Percentiles rank a stretch among this genome's conserved stretches.
These are phyloP conservation scores for Phyllachora maydis DNA, from an alignment of 2,329 filamentous ascomycete species.

Conservation along the genomic window DNA sequence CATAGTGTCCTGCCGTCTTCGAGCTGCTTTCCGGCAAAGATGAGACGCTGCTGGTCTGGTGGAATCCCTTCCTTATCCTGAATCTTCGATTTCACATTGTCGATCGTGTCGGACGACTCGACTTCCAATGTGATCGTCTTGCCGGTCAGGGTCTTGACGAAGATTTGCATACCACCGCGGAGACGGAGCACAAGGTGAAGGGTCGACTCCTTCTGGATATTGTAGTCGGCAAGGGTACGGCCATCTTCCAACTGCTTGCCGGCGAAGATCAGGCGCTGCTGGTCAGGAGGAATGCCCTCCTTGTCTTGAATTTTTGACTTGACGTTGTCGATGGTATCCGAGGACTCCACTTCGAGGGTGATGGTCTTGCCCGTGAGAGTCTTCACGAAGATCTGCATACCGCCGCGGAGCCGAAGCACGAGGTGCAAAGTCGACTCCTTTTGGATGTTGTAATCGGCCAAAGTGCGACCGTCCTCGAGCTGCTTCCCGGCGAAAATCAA, in stretches of 20 bases:
- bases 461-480: slow-evolving; percentile 26
- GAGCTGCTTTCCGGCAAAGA: slow-evolving; percentile 85
- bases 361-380: slow-evolving; percentile 88
- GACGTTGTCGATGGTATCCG: too few species aligned
- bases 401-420: slow-evolving; percentile 49
- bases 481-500: slow-evolving; percentile 53
- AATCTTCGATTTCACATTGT: slow-evolving; percentile 87
- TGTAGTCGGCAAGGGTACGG: slow-evolving; percentile 78
- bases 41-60: slow-evolving; percentile 87
- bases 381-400: slow-evolving; percentile 60
- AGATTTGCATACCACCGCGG: slow-evolving; percentile 78
- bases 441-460: slow-evolving; percentile 35
- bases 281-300: slow-evolving; percentile 89
- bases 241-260: slow-evolving; percentile 95
- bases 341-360: slow-evolving; percentile 74
- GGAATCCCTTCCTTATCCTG: slow-evolving; percentile 85
- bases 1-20: slow-evolving; percentile 80
- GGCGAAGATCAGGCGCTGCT: slow-evolving; percentile 90
- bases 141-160: slow-evolving; percentile 71
- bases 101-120: too few species aligned
- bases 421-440: slow-evolving; percentile 52
- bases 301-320: slow-evolving; percentile 97
- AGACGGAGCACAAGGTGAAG: slow-evolving; percentile 74
- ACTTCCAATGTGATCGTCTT: slow-evolving; percentile 93
- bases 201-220: slow-evolving; percentile 85